Conservation (phyloP, 257 asterid genomes). For the Scutellaria baicalensis region DNA sequence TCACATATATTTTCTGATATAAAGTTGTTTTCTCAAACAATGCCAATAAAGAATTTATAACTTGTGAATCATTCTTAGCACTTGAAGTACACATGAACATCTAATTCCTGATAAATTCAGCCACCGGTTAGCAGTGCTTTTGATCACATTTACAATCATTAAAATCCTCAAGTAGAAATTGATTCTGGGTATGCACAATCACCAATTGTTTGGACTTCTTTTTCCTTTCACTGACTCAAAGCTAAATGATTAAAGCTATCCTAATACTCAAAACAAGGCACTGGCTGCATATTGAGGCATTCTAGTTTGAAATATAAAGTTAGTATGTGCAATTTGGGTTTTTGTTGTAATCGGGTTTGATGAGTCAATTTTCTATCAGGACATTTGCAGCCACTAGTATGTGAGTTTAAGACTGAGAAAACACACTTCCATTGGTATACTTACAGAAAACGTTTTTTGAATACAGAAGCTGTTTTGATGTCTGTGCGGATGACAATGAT, state of each 20-base stretch:
- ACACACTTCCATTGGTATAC: neutral
- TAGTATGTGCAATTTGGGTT: neutral
- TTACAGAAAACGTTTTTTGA: slow-evolving; percentile 17
- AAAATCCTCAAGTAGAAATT: neutral
- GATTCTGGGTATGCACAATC: neutral
- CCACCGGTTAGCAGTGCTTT: neutral
- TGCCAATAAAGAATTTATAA: neutral
- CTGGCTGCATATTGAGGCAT: neutral
- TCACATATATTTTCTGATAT: neutral
- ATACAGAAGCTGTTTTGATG: slow-evolving; percentile 92
- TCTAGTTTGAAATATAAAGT: neutral
- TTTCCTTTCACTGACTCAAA: neutral
- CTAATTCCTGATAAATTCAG: neutral
- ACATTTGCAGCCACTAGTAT: slow-evolving; percentile 42
- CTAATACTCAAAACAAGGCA: neutral
- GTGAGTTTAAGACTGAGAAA: slow-evolving; percentile 13
- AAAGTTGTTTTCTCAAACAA: neutral
- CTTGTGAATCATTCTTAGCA: neutral
- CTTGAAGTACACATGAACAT: neutral
- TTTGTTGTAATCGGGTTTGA: neutral
- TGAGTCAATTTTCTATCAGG: slow-evolving; percentile 28
- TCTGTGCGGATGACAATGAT: slow-evolving; percentile 62
- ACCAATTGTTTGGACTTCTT: neutral
- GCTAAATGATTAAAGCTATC: neutral
- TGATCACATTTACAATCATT: slow-evolving; percentile 1